Evolutionary conservation across 148 eudicot species (phyloP).

Genomic region (Diospyros lotus): DNA sequence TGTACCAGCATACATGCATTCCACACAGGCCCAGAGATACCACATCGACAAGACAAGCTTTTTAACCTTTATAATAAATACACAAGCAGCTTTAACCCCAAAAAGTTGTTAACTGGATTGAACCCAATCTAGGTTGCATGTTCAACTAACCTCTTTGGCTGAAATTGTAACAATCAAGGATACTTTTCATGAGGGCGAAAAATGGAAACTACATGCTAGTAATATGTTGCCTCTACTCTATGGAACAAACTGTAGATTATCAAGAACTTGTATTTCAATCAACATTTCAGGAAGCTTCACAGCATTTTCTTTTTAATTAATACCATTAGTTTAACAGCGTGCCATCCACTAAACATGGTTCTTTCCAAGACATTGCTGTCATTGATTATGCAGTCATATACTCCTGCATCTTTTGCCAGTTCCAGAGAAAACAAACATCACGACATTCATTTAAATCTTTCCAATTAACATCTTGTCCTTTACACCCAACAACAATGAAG

Average conservation of each 20-base stretch:
- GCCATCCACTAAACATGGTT: not conserved
- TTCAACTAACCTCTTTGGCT: not conserved
- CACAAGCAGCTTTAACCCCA: not conserved
- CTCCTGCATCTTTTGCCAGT: not conserved
- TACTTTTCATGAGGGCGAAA: not conserved
- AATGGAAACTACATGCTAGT: not conserved
- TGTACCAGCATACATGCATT: not conserved
- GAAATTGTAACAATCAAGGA: not conserved
- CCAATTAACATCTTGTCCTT: not conserved
- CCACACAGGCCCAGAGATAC: not conserved
- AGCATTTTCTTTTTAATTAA: not conserved
- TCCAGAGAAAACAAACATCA: not conserved
- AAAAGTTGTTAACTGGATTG: not conserved
- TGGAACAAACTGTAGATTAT: too few species aligned
- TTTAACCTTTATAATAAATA: not conserved
- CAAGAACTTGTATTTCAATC: not conserved
- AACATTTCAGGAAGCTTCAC: not conserved
- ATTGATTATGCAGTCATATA: not conserved
- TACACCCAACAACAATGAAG: not conserved
- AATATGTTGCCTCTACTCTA: not conserved
- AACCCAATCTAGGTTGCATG: constrained; percentile 7
- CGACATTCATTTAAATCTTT: not conserved
- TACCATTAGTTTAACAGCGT: too few species aligned
- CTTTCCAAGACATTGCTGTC: not conserved
- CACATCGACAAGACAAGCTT: too few species aligned